Conservation (phyloP, 2,329 filamentous ascomycete species). For the Ramularia collo-cygni region DNA sequence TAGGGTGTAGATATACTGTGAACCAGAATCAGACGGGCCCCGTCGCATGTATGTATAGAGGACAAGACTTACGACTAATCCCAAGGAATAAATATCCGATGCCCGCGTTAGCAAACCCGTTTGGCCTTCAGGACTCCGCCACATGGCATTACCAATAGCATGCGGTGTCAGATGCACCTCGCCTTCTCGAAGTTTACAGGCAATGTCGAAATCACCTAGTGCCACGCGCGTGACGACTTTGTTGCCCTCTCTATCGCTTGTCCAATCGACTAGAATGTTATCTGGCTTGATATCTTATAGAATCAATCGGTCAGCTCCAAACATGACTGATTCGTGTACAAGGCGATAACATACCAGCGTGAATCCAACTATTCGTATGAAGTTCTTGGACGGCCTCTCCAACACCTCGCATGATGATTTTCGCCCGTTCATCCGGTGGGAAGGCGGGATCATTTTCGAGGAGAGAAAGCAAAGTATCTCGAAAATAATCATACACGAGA, state of each 20-base stretch:
- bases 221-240: conserved; percentile 29
- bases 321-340: neutral
- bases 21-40: conserved; percentile 10
- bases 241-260: conserved; percentile 26
- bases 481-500: conserved; percentile 34
- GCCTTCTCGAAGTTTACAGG: conserved; percentile 28
- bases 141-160: conserved; percentile 35
- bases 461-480: conserved; percentile 29
- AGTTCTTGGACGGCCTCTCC: conserved; percentile 33
- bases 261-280: conserved; percentile 35
- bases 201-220: conserved; percentile 34
- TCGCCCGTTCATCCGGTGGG: conserved; percentile 25
- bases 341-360: conserved; percentile 32
- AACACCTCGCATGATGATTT: conserved; percentile 29
- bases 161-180: conserved; percentile 21
- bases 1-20: conserved; percentile 32
- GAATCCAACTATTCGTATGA: conserved; percentile 32
- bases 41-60: too few relatives aligned
- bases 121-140: conserved; percentile 36
- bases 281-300: conserved; percentile 35
- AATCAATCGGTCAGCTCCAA: conserved; percentile 17
- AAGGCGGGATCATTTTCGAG: conserved; percentile 30
- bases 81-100: conserved; percentile 35
- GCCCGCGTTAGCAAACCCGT: conserved; percentile 30
- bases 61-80: conserved; percentile 31